A percentile compares a stretch with the other conserved stretches of the same genome.
Conservation (phyloP, 2,329 filamentous ascomycete genomes). For the Rhynchosporium agropyri region DNA sequence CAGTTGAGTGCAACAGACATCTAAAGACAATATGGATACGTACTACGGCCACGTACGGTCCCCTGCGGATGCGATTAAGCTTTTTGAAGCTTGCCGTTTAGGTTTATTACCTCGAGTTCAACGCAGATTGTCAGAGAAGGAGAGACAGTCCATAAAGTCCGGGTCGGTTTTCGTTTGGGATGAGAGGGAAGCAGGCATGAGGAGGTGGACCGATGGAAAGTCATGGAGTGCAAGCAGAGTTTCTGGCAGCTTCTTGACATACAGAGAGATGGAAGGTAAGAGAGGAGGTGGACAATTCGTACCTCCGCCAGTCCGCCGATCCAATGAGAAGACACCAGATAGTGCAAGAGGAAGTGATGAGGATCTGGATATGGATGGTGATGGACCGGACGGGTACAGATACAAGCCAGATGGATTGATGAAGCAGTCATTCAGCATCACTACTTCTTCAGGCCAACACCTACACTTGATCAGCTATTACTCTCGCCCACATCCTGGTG, state of each 20-base stretch:
- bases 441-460: slow-evolving; percentile 85
- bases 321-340: slow-evolving; percentile 78
- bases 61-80: slow-evolving; percentile 93
- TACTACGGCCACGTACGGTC: slow-evolving; percentile 94
- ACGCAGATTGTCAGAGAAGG: slow-evolving; percentile 94
- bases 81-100: slow-evolving; percentile 95
- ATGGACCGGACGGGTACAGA: slow-evolving; percentile 83
- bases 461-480: slow-evolving; percentile 98
- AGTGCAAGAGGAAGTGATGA: slow-evolving; percentile 81
- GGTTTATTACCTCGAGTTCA: slow-evolving; percentile 91
- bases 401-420: slow-evolving; percentile 97
- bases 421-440: slow-evolving; percentile 99
- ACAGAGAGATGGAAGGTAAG: slow-evolving; percentile 99
- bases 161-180: slow-evolving; percentile 99
- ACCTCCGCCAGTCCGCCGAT: slow-evolving; percentile 55
- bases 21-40: slow-evolving; percentile 75
- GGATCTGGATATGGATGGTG: slow-evolving; percentile 69
- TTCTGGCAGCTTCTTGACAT: slow-evolving; percentile 95
- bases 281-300: slow-evolving; percentile 76
- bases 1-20: slow-evolving; percentile 22
- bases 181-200: slow-evolving; percentile 96
- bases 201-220: slow-evolving; percentile 97
- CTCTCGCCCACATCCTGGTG: slow-evolving; percentile 74
- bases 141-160: slow-evolving; percentile 92
- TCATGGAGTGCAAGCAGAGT: slow-evolving; percentile 98